These are phyloP conservation scores for Phytopythium helicoides DNA, from an alignment of 352 stramenopile genomes.

Conservation along the genomic window DNA sequence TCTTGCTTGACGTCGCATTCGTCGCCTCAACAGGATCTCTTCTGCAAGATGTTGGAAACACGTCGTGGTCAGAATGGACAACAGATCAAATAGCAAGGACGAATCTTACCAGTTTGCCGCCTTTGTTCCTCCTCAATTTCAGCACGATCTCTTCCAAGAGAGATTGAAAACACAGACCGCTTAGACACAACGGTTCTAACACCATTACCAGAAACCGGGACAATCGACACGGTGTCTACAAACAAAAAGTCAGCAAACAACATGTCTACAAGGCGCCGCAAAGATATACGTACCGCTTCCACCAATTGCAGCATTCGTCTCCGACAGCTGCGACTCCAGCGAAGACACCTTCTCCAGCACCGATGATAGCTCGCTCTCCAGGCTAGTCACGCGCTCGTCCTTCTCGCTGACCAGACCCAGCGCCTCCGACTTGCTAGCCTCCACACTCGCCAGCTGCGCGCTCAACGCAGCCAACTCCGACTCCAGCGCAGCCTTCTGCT, in stretches of 20 bases:
- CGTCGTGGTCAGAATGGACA: too few species aligned
- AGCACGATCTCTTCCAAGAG: constrained; percentile 21
- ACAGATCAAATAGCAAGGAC: neutral
- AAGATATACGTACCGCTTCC: too few species aligned
- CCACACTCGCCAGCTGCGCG: too few species aligned
- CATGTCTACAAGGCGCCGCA: too few species aligned
- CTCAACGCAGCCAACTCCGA: too few species aligned
- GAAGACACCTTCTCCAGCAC: constrained; percentile 15
- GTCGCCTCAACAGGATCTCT: constrained; percentile 34
- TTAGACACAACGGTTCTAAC: neutral
- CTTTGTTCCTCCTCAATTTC: constrained; percentile 32
- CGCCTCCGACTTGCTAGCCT: too few species aligned
- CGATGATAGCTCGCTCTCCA: constrained; percentile 15
- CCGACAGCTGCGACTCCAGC: constrained; percentile 8
- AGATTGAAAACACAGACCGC: constrained; percentile 15
- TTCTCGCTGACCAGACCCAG: too few species aligned
- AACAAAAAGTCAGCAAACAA: too few species aligned
- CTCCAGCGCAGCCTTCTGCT: too few species aligned
- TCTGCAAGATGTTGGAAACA: too few species aligned
- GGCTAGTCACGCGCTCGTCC: too few species aligned
- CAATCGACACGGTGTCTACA: neutral
- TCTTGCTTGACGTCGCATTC: constrained; percentile 21
- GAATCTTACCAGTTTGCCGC: constrained; percentile 27
- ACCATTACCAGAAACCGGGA: neutral
- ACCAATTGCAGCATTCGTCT: too few species aligned